A percentile compares a stretch with the other conserved stretches of the same genome.
Evolutionary conservation across 352 stramenopile species (phyloP).

Genomic region (Globisporangium paroecandrum): DNA sequence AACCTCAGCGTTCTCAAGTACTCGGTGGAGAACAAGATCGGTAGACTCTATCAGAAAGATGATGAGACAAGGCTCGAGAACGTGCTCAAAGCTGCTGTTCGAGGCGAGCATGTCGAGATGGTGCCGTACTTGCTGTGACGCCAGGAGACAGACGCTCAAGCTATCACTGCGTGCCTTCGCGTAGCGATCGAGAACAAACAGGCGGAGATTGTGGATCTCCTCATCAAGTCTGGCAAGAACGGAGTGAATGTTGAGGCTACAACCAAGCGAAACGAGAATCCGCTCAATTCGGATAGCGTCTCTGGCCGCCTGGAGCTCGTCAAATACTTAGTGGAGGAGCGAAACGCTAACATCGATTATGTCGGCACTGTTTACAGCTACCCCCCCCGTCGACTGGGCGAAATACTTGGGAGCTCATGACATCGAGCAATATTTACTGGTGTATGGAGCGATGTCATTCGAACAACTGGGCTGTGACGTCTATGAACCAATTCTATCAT

Average conservation of each 20-base stretch:
- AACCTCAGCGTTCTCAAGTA: slow-evolving; percentile 10
- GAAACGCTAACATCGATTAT: background rate
- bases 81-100: background rate
- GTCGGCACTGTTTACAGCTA: background rate
- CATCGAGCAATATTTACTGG: background rate
- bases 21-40: slow-evolving; percentile 5
- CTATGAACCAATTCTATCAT: background rate
- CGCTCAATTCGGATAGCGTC: background rate
- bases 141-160: background rate
- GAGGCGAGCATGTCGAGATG: background rate
- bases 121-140: background rate
- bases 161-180: background rate
- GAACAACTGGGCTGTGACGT: background rate
- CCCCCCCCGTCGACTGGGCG: background rate
- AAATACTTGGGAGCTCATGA: background rate
- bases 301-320: background rate
- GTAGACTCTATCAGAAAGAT: background rate
- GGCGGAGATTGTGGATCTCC: background rate
- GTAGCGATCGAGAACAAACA: background rate
- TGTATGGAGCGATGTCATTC: background rate
- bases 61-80: background rate
- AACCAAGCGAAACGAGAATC: background rate
- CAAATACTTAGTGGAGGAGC: background rate
- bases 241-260: background rate
- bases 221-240: background rate